These are phyloP conservation scores for Penicillium frequentans DNA, from an alignment of 2,329 filamentous ascomycete species.

Conservation along the genomic window DNA sequence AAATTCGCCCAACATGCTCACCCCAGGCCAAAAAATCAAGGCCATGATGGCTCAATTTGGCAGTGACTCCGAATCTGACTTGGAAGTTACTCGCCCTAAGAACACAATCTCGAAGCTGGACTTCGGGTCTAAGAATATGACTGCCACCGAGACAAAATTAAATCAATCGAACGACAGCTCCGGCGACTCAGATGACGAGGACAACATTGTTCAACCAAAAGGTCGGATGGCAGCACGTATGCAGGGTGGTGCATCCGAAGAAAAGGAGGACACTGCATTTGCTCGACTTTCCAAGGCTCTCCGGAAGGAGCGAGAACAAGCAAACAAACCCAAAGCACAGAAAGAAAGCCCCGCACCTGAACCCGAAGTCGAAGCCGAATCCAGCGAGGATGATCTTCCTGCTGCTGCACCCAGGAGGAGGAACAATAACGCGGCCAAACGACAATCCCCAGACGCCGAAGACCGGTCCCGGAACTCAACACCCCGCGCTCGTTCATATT, in stretches of 20 bases:
- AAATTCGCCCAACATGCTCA: slow-evolving; percentile 38
- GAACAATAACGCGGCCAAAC: slow-evolving; percentile 27
- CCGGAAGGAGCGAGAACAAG: slow-evolving; percentile 15
- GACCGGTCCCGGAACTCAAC: slow-evolving; percentile 24
- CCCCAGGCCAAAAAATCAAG: slow-evolving; percentile 50
- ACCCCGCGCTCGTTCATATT: slow-evolving; percentile 30
- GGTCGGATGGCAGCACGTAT: slow-evolving; percentile 67
- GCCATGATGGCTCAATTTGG: slow-evolving; percentile 52
- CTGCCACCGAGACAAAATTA: neutral
- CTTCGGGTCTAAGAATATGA: slow-evolving; percentile 12
- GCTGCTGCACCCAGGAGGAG: slow-evolving; percentile 30
- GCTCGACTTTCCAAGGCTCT: slow-evolving; percentile 38
- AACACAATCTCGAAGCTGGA: slow-evolving; percentile 14
- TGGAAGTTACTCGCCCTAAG: slow-evolving; percentile 24
- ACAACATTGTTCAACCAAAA: slow-evolving; percentile 57
- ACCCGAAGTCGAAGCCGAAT: slow-evolving; percentile 1
- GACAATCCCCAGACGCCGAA: slow-evolving; percentile 26
- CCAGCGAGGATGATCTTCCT: slow-evolving; percentile 32
- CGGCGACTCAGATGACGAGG: slow-evolving; percentile 32
- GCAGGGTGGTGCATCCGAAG: slow-evolving; percentile 38
- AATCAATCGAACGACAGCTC: slow-evolving; percentile 6
- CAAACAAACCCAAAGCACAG: slow-evolving; percentile 9
- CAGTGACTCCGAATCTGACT: slow-evolving; percentile 49
- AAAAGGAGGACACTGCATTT: slow-evolving; percentile 36
- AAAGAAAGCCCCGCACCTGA: neutral